Base-by-base conservation (phyloP, 192 early-diverging fungal genomes). In the Coemansia sp. region DNA sequence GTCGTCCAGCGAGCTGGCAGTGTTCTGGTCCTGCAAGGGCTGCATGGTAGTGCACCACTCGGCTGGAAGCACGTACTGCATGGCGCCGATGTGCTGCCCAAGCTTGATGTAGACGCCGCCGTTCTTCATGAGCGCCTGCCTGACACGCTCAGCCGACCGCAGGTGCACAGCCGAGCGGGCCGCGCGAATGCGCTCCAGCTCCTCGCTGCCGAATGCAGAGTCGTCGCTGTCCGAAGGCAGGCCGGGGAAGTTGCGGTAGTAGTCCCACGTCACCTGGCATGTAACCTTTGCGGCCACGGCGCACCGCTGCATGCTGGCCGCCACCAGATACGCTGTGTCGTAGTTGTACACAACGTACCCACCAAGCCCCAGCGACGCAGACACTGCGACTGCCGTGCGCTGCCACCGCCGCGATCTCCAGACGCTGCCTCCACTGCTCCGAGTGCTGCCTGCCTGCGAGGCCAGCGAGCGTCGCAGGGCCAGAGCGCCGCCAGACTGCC, bases 31-130 rank as follows among this genome's bases (percentile, higher is more conserved):
- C 63, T 93, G 91, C 19, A 94, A 70, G 31, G 70, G 65, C 18
- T 82, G 80, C 86, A 97, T 88, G 1, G 91, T 90, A 2, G 80
- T 64, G 22, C 90, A 93, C 84, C 93, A 97, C 65, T 97, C 93
- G 7, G 60, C 49, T n/a, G 94, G 94, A 10, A 97, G 78, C 4
- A 97, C 58, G 51, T 93, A 93, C 19, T 83, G 80, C 82, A 94
- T 81, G 8, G 91, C 88, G 29, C 84, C 73, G 2, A 91, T 75
- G 75, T 91, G 89, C 58, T 94, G 91, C 0, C 90, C 89, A n/a
- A 94, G 71, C 53, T 94, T 94, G 59, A 94, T 86, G 64, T 92
- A 94, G 8, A 92, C 81, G 5, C 92, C 92, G 29, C 88, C 90
- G 45, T 87, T 85, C 34, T 58, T 69, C 62, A 81, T 77, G 46